Conservation (phyloP, 305 asterid genomes). For the Fraxinus ornus region DNA sequence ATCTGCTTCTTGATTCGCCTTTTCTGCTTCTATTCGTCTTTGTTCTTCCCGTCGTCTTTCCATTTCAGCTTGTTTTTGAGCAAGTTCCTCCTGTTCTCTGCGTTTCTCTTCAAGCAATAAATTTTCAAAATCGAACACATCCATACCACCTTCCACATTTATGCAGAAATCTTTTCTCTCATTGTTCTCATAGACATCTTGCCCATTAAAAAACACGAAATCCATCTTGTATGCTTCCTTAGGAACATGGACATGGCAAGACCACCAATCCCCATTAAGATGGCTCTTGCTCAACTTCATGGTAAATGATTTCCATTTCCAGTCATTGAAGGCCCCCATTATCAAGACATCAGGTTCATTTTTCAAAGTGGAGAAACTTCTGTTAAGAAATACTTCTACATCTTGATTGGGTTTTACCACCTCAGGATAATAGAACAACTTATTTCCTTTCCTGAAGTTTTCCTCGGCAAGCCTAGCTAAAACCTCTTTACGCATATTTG, state of each 20-base stretch:
- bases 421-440: constrained; percentile 71
- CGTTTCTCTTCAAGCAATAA: constrained; percentile 90
- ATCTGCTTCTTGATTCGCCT: constrained; percentile 70
- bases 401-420: constrained; percentile 70
- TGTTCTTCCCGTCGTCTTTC: constrained; percentile 69
- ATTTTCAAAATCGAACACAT: constrained; percentile 69
- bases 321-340: constrained; percentile 90
- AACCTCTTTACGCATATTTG: constrained; percentile 41
- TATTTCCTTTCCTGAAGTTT: constrained; percentile 58
- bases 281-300: constrained; percentile 60
- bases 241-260: constrained; percentile 81
- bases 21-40: constrained; percentile 77
- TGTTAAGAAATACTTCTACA: constrained; percentile 67
- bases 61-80: constrained; percentile 67
- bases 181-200: constrained; percentile 85
- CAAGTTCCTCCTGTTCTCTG: constrained; percentile 69
- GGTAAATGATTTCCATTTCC: constrained; percentile 85
- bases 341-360: constrained; percentile 67
- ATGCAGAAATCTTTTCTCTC: constrained; percentile 72
- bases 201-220: constrained; percentile 85
- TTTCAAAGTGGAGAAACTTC: constrained; percentile 72
- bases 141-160: constrained; percentile 75
- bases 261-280: constrained; percentile 93
- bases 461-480: constrained; percentile 67
- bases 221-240: constrained; percentile 87